phyloP scores from a whole-genome alignment of 768 basidiomycete genomes.

The Hypsizygus marmoreus region DNA sequence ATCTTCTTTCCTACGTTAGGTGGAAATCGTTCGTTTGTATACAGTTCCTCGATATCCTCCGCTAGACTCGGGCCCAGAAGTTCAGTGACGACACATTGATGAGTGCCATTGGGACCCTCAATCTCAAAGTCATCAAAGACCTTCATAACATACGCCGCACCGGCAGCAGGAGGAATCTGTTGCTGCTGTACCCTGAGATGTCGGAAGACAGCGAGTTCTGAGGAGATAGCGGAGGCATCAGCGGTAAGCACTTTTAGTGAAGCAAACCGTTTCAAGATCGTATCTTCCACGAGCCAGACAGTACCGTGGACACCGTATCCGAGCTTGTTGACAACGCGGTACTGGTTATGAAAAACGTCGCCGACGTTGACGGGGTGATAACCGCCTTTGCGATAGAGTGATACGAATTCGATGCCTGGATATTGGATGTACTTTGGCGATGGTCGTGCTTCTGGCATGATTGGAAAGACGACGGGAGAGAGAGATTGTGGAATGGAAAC shows the following conservation, averaged over 20 bases:
- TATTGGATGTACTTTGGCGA: too few species aligned
- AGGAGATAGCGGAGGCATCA: background rate
- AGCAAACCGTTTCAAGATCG: background rate
- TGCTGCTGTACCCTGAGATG: background rate
- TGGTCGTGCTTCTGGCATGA: too few species aligned
- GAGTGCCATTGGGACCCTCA: constrained; percentile 18
- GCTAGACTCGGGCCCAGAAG: constrained; percentile 12
- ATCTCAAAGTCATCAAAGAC: constrained; percentile 13
- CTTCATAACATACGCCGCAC: constrained; percentile 3
- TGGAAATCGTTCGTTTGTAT: constrained; percentile 6
- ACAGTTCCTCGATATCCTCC: constrained; percentile 7
- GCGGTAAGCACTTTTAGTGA: background rate
- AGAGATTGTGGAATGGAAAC: too few species aligned
- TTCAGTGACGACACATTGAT: constrained; percentile 15
- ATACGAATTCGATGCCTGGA: too few species aligned
- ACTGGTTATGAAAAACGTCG: constrained; percentile 12
- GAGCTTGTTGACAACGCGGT: constrained; percentile 16
- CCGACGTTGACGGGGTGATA: constrained; percentile 15
- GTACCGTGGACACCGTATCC: constrained; percentile 15
- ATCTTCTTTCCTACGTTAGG: constrained; percentile 1
- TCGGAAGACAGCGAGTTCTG: background rate
- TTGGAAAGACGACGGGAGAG: too few species aligned
- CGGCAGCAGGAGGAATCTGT: background rate
- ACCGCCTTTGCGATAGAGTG: too few species aligned
- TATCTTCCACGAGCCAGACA: constrained; percentile 15